A percentile compares a stretch with the other conserved stretches of the same genome.
These are phyloP conservation scores for Gaeumannomyces sp. DNA, from an alignment of 2,329 filamentous ascomycete species.

Conservation along the genomic window DNA sequence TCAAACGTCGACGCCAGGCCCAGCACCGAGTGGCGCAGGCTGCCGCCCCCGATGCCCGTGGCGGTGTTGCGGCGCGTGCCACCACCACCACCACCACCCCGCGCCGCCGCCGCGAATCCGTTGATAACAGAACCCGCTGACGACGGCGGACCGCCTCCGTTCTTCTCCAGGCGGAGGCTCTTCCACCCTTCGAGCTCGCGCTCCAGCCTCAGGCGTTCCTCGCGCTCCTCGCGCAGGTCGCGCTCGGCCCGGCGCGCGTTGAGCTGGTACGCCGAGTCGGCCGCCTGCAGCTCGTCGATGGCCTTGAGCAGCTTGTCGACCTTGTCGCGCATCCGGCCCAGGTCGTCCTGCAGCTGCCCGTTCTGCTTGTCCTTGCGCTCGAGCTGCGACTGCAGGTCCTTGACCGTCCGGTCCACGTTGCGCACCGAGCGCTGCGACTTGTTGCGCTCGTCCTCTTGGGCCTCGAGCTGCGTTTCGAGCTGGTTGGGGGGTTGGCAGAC, in stretches of 20 bases:
- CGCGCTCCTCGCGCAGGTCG: constrained; percentile 81
- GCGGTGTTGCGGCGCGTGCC: constrained; percentile 5
- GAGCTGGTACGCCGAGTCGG: constrained; percentile 76
- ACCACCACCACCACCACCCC: constrained; percentile 16
- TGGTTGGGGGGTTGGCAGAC: constrained; percentile 30
- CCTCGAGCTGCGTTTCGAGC: constrained; percentile 83
- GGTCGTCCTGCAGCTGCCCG: constrained; percentile 72
- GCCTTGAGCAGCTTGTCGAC: constrained; percentile 81
- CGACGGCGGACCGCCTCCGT: constrained; percentile 22
- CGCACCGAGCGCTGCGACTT: constrained; percentile 82
- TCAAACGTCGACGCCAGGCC: constrained; percentile 5
- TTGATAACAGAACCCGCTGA: constrained; percentile 18
- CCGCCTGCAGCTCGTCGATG: constrained; percentile 89
- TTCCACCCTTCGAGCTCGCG: constrained; percentile 83
- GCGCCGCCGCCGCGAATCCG: constrained; percentile 20
- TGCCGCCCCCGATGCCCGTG: constrained; percentile 16
- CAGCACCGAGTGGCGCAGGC: constrained; percentile 22
- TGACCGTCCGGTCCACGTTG: constrained; percentile 88
- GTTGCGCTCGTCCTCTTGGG: constrained; percentile 70
- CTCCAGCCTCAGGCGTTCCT: constrained; percentile 75
- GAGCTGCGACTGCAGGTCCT: constrained; percentile 86
- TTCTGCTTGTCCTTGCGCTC: constrained; percentile 90
- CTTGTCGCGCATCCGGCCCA: constrained; percentile 81
- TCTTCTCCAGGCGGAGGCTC: constrained; percentile 62
- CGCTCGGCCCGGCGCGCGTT: constrained; percentile 79